These are phyloP conservation scores for Chalciporus piperatus DNA, from an alignment of 768 basidiomycete species.

Conservation along the genomic window DNA sequence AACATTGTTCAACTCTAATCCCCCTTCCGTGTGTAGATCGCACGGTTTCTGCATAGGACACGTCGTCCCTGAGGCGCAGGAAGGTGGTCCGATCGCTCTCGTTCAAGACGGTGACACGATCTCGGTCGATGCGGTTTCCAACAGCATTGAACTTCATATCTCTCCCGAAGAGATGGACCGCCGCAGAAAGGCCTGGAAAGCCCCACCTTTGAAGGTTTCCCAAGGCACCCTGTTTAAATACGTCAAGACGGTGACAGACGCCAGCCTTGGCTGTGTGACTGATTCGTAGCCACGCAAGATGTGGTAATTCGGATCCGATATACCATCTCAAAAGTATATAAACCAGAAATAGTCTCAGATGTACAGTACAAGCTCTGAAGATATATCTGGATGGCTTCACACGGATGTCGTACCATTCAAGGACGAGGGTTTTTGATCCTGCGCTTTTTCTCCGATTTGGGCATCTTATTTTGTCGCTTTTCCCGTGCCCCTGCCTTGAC, in stretches of 20 bases:
- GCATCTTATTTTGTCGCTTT: constrained; percentile 89
- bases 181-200: constrained; percentile 71
- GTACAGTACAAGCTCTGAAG: neutral
- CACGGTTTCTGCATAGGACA: constrained; percentile 98
- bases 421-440: constrained; percentile 56
- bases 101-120: constrained; percentile 87
- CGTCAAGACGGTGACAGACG: constrained; percentile 82
- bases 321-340: constrained; percentile 12
- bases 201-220: constrained; percentile 80
- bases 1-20: constrained; percentile 8
- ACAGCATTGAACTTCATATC: constrained; percentile 77
- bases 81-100: constrained; percentile 89
- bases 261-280: constrained; percentile 90
- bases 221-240: constrained; percentile 90
- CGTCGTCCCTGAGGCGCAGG: constrained; percentile 94
- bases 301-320: constrained; percentile 6
- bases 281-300: constrained; percentile 52
- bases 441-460: constrained; percentile 92
- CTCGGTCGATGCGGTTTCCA: constrained; percentile 84
- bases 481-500: constrained; percentile 85
- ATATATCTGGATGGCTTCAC: constrained; percentile 12
- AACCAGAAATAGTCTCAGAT: neutral
- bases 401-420: constrained; percentile 15
- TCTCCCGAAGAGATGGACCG: constrained; percentile 74
- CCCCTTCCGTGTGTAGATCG: constrained; percentile 50